A percentile compares a stretch with the other conserved stretches of the same genome.
phyloP scores from a whole-genome alignment of 2,329 filamentous ascomycete species.

The Xylaria sp. region DNA sequence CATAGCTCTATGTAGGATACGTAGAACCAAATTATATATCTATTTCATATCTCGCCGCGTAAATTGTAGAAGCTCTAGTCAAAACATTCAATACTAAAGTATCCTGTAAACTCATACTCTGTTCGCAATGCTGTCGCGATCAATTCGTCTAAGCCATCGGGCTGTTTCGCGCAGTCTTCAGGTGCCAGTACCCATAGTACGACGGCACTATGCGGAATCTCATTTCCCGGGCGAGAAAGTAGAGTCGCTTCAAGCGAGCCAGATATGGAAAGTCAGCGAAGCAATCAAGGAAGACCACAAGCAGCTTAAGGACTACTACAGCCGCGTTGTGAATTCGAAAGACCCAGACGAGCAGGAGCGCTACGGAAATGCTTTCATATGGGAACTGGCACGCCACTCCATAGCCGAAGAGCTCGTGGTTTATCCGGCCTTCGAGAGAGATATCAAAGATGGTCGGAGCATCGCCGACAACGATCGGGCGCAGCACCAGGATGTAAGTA shows the following conservation, averaged over 20 bases:
- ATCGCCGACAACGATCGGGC: constrained; percentile 56
- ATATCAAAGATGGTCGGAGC: constrained; percentile 53
- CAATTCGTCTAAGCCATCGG: constrained; percentile 11
- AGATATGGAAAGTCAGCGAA: constrained; percentile 32
- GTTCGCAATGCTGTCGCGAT: constrained; percentile 17
- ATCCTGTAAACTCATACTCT: neutral
- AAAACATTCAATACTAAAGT: neutral
- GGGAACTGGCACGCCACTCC: constrained; percentile 63
- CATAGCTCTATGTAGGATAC: neutral
- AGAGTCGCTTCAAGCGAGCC: constrained; percentile 24
- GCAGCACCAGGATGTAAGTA: constrained; percentile 43
- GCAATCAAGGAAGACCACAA: constrained; percentile 42
- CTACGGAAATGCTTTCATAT: constrained; percentile 63
- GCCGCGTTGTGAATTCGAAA: constrained; percentile 54
- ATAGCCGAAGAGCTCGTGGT: constrained; percentile 62
- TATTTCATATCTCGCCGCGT: neutral
- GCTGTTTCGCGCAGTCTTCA: neutral
- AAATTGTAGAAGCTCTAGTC: neutral
- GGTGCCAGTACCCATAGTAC: neutral
- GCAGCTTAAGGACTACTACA: constrained; percentile 52
- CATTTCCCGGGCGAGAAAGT: constrained; percentile 27
- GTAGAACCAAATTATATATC: neutral
- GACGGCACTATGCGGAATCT: constrained; percentile 22
- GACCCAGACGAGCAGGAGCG: constrained; percentile 57
- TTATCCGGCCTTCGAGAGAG: constrained; percentile 58